Base-by-base conservation (phyloP, 306 rosid genomes). In the Comarum palustre region DNA sequence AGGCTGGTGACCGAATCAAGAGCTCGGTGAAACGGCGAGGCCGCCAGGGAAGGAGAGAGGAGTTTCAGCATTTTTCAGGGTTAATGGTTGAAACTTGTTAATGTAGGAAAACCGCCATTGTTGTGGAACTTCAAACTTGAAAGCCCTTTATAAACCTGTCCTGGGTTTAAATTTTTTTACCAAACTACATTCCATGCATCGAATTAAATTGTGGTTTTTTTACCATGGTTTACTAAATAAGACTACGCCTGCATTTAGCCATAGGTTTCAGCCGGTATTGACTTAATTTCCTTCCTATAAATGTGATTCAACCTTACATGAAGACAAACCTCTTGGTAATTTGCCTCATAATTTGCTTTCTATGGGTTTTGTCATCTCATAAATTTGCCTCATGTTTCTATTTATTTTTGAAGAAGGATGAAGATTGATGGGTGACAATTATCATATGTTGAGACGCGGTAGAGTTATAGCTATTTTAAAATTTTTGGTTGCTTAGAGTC, bases 1-100 rank as follows among this genome's bases (percentile, higher is more conserved):
- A 85, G 66, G 0, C 75, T 82, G 31, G 83, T 39, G 59, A 85
- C 81, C 11, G 86, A 79, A 31, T 62, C 76, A 50, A 86, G 39
- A 34, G 80, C 79, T 80, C 76, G 82, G 64, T 61, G 68, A 22
- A 87, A 17, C 25, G 96, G 88, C 8, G 87, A 68, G 7, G 74
- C 34, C 46, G 72, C 43, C 11, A 60, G 51, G 6, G 86, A 73
- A 46, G 86, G 59, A 39, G 77, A 66, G 45, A 89, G 66, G 48
- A 86, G 86, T 85, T 91, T 91, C 89, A 89, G 75, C 97, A 91
- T 91, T 80, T 34, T 5, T 13, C 1, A 34, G 22, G 6, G 36
- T 27, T 2, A n/a, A 51, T 36, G 41, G 4, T 29, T 20, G 22
- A 54, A 43, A 72, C 13, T 13, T 12, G 5, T 25, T 12, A 72